Conservation (phyloP, 225 moss, liverwort and hornwort genomes). For the Polytrichum formosum region DNA sequence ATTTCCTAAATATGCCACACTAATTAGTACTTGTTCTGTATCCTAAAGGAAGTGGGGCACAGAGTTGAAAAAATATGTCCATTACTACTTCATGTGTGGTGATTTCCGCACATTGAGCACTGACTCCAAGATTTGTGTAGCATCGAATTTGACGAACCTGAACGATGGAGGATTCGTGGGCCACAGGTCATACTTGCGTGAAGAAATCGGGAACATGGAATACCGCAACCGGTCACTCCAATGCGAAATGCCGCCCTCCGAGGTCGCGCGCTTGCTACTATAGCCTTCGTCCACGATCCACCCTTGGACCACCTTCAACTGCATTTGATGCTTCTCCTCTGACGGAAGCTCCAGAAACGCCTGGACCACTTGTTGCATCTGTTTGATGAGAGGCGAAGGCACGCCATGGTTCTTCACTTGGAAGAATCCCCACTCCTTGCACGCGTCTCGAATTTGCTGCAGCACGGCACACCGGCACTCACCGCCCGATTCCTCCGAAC, state of each 20-base stretch:
- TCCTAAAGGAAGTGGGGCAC: no score
- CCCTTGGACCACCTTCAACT: no score
- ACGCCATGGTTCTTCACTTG: no score
- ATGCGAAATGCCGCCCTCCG: neutral
- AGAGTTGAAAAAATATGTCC: neutral
- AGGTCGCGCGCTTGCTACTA: neutral
- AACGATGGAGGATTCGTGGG: neutral
- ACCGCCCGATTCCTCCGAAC: neutral
- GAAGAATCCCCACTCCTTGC: neutral
- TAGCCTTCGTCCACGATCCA: no score
- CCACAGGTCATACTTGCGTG: neutral
- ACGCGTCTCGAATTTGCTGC: neutral
- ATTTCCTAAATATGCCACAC: no score
- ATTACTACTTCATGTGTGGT: neutral
- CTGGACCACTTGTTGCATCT: neutral
- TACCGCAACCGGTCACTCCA: neutral
- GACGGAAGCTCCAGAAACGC: neutral
- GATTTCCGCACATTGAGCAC: neutral
- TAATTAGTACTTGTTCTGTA: no score
- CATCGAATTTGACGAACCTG: neutral
- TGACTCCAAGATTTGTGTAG: neutral
- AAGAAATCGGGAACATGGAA: neutral
- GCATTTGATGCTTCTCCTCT: neutral
- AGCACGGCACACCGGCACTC: neutral
- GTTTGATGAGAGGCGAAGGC: neutral